Conservation (phyloP, 1,284 basidiomycete genomes). For the Leccinum subrobustum region DNA sequence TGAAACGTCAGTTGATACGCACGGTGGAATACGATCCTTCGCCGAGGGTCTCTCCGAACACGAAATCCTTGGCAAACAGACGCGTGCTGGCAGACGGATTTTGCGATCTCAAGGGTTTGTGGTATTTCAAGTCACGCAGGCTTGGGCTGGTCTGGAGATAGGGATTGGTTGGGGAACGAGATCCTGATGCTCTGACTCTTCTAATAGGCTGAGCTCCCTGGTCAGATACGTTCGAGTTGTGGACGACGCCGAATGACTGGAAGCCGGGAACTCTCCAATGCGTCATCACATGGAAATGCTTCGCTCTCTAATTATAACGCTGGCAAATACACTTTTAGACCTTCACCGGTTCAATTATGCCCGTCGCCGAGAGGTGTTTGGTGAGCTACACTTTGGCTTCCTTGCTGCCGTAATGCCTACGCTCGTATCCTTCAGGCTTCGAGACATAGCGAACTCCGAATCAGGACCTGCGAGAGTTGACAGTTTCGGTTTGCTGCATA, state of each 20-base stretch:
- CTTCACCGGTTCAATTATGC: slow-evolving; percentile 61
- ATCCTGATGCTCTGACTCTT: too few relatives aligned
- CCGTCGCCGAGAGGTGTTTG: slow-evolving; percentile 63
- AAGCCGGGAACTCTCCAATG: too few relatives aligned
- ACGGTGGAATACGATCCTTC: slow-evolving; percentile 82
- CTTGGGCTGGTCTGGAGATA: too few relatives aligned
- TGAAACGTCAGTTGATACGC: slow-evolving; percentile 25
- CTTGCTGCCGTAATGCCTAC: slow-evolving; percentile 63
- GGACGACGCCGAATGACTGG: too few relatives aligned
- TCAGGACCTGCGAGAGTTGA: slow-evolving; percentile 54
- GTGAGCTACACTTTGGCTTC: slow-evolving; percentile 58
- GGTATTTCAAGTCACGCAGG: too few relatives aligned
- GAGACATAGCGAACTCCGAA: slow-evolving; percentile 52
- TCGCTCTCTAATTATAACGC: slow-evolving; percentile 21
- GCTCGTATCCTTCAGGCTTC: slow-evolving; percentile 62
- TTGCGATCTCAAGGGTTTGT: too few relatives aligned
- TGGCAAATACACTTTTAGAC: slow-evolving; percentile 56
- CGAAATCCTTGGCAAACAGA: slow-evolving; percentile 50
- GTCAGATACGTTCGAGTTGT: slow-evolving; percentile 15
- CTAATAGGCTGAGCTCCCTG: too few relatives aligned
- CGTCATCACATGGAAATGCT: too few relatives aligned
- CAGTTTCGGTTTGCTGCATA: slow-evolving; percentile 72
- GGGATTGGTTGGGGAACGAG: too few relatives aligned
- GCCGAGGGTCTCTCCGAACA: slow-evolving; percentile 67
- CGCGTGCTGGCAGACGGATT: too few relatives aligned